phyloP scores from a whole-genome alignment of 495 filamentous ascomycete genomes.

The Podospora pseudocomata region DNA sequence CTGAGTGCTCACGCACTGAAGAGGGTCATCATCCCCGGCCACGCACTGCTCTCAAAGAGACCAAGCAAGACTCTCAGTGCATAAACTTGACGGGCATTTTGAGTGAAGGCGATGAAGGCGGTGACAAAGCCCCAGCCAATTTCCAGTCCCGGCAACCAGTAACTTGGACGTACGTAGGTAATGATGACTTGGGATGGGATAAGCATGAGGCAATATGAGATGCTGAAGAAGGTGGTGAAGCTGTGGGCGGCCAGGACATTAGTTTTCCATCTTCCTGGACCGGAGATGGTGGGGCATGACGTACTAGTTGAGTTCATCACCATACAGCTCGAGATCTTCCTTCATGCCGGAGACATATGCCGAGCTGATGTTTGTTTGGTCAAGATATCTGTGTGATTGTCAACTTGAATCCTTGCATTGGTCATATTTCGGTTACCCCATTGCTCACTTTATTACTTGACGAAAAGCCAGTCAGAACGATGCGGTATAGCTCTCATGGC shows the following conservation, averaged over 20 bases:
- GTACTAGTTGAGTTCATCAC: conserved; percentile 41
- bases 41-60: conserved; percentile 48
- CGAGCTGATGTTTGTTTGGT: conserved; percentile 43
- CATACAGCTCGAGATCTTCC: conserved; percentile 39
- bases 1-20: conserved; percentile 28
- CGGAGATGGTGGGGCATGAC: neutral
- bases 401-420: neutral
- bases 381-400: conserved; percentile 23
- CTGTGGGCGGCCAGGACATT: conserved; percentile 17
- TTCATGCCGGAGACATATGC: conserved; percentile 46
- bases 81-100: conserved; percentile 35
- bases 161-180: conserved; percentile 38
- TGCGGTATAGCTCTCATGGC: conserved; percentile 3
- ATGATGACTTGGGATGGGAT: conserved; percentile 54
- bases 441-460: conserved; percentile 34
- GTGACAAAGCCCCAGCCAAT: conserved; percentile 44
- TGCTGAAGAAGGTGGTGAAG: conserved; percentile 52
- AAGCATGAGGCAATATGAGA: conserved; percentile 45
- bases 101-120: conserved; percentile 28
- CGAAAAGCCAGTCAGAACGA: neutral
- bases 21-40: conserved; percentile 41
- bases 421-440: neutral
- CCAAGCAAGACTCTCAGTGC: conserved; percentile 50
- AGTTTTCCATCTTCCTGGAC: neutral
- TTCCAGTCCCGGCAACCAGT: conserved; percentile 42